Conservation (phyloP, 768 basidiomycete genomes). For the Collybia nuda region DNA sequence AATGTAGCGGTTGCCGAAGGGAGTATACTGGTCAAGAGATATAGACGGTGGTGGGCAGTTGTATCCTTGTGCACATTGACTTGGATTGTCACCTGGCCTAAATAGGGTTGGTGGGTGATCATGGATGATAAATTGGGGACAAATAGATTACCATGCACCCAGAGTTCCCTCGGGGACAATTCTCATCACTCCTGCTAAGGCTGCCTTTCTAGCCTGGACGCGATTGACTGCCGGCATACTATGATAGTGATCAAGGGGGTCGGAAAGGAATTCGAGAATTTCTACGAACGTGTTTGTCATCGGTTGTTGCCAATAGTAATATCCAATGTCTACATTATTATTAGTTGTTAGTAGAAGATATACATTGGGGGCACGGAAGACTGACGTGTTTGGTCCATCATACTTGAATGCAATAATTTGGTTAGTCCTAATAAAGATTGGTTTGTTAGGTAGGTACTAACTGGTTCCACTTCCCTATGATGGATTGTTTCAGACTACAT, state of each 20-base stretch:
- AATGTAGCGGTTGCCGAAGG: constrained; percentile 52
- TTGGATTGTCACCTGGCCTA: constrained; percentile 68
- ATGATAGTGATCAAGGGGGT: too few species aligned
- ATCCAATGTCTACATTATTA: constrained; percentile 41
- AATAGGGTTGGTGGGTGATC: neutral
- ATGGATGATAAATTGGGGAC: neutral
- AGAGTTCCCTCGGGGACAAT: constrained; percentile 59
- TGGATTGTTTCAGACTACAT: neutral
- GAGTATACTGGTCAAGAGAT: constrained; percentile 55
- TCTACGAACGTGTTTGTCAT: constrained; percentile 60
- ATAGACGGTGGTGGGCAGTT: constrained; percentile 50
- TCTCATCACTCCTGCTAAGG: constrained; percentile 62
- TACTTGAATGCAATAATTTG: constrained; percentile 27
- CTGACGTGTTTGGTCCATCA: constrained; percentile 73
- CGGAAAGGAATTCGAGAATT: too few species aligned
- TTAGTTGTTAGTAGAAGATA: neutral
- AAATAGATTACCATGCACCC: constrained; percentile 53
- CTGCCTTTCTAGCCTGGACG: constrained; percentile 55
- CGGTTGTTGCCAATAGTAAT: constrained; percentile 74
- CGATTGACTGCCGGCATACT: constrained; percentile 55
- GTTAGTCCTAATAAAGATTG: neutral
- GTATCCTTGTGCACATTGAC: constrained; percentile 52
- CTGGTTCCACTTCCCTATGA: constrained; percentile 64
- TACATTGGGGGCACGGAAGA: neutral
- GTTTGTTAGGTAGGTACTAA: constrained; percentile 29